phyloP scores from a whole-genome alignment of 208 protist genomes.

The Acanthamoeba lugdunensis region DNA sequence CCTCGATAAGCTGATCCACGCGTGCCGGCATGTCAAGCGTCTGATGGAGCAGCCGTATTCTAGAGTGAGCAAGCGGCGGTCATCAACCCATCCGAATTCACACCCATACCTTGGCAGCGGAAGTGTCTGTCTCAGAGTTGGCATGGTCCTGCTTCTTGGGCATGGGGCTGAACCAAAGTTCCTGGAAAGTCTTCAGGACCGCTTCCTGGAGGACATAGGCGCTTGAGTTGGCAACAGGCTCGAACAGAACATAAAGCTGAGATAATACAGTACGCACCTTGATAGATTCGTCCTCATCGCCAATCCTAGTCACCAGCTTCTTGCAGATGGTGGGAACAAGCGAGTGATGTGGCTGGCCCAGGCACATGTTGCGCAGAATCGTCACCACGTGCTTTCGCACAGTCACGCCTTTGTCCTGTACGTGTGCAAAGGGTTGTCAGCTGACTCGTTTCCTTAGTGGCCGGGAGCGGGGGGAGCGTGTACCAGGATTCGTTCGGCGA shows the following conservation, averaged over 20 bases:
- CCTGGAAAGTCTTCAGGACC: conserved; percentile 63
- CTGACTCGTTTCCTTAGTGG: background rate
- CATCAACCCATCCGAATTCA: background rate
- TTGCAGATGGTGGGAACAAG: conserved; percentile 69
- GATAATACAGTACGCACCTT: background rate
- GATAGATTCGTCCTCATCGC: conserved; percentile 58
- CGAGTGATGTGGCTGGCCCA: conserved; percentile 37
- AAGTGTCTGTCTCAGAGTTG: background rate
- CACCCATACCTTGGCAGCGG: background rate
- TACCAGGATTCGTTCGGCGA: conserved; percentile 71
- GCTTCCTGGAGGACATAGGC: background rate
- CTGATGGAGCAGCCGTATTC: background rate
- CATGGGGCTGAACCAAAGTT: conserved; percentile 59
- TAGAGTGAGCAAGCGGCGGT: background rate
- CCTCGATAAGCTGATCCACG: conserved; percentile 68
- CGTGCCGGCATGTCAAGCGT: conserved; percentile 21
- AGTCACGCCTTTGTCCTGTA: conserved; percentile 67
- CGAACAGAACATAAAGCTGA: background rate
- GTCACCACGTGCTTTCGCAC: conserved; percentile 68
- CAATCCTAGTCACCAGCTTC: conserved; percentile 42
- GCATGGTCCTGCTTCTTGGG: conserved; percentile 31
- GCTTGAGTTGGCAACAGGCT: background rate
- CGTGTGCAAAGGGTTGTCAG: background rate
- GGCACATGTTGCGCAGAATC: conserved; percentile 69
- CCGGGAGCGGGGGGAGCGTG: background rate